phyloP scores from a whole-genome alignment of 2,329 filamentous ascomycete species.

The Cryphonectria japonica region DNA sequence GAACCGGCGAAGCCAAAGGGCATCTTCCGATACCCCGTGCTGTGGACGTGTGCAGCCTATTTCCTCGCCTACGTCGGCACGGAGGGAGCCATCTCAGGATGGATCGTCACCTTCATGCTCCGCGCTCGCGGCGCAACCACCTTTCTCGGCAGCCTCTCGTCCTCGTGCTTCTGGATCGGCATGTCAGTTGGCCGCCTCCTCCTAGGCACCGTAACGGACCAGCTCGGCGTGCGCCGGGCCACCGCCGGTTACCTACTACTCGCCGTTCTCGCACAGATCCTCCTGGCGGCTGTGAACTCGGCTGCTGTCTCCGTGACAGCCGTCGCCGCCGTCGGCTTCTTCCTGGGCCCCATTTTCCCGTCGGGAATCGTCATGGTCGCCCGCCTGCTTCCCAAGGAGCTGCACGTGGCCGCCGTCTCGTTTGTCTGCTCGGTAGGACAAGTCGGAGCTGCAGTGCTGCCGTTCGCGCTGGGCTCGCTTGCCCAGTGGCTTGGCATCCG shows the following conservation, averaged over 20 bases:
- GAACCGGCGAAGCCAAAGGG: conserved; percentile 20
- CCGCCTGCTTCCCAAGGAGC: conserved; percentile 40
- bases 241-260: conserved; percentile 35
- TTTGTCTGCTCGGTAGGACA: conserved; percentile 50
- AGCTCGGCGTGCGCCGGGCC: conserved; percentile 36
- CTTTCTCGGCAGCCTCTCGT: conserved; percentile 44
- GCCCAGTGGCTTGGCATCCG: conserved; percentile 44
- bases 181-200: conserved; percentile 46
- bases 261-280: conserved; percentile 31
- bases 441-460: conserved; percentile 47
- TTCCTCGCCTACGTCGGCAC: conserved; percentile 50
- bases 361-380: conserved; percentile 45
- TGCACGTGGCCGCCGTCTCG: conserved; percentile 48
- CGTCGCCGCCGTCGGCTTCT: conserved; percentile 42
- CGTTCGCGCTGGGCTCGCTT: conserved; percentile 47
- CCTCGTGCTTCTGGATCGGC: conserved; percentile 49
- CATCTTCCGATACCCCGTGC: conserved; percentile 40
- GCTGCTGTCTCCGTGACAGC: conserved; percentile 37
- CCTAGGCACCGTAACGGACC: conserved; percentile 40
- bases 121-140: conserved; percentile 43
- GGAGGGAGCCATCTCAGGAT: conserved; percentile 49
- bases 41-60: conserved; percentile 47
- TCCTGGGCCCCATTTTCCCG: conserved; percentile 47
- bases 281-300: conserved; percentile 30
- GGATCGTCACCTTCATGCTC: conserved; percentile 51